Conservation (phyloP, 192 early-diverging fungal genomes). For the Phlyctochytrium bullatum region DNA sequence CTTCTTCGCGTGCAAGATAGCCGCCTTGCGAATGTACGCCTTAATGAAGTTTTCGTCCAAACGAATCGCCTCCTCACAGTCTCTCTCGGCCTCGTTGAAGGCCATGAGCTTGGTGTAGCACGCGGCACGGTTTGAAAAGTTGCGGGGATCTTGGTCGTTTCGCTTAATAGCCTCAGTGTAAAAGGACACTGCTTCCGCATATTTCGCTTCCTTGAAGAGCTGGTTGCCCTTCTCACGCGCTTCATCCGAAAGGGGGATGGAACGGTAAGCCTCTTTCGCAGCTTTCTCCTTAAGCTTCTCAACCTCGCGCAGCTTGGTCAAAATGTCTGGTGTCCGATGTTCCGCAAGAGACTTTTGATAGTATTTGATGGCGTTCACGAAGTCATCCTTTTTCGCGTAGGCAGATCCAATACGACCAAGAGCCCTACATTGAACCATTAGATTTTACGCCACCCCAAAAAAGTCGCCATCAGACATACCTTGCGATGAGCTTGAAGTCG, state of each 20-base stretch:
- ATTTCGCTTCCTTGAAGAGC: conserved; percentile 87
- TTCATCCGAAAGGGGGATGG: conserved; percentile 78
- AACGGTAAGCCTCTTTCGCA: conserved; percentile 83
- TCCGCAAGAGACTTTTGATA: conserved; percentile 92
- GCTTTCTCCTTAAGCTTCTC: conserved; percentile 78
- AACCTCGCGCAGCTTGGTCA: conserved; percentile 80
- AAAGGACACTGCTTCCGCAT: conserved; percentile 79
- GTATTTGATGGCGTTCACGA: conserved; percentile 85
- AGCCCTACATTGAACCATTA: conserved; percentile 55
- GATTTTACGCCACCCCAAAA: conserved; percentile 4
- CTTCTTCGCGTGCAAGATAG: conserved; percentile 81
- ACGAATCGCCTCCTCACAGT: conserved; percentile 84
- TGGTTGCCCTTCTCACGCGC: conserved; percentile 93
- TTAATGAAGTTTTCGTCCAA: conserved; percentile 88
- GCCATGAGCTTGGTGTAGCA: conserved; percentile 95
- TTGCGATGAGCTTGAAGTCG: conserved; percentile 93
- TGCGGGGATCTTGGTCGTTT: conserved; percentile 82
- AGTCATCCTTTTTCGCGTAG: conserved; percentile 75
- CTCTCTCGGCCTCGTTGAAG: conserved; percentile 89
- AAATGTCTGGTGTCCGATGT: conserved; percentile 89
- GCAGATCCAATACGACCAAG: conserved; percentile 88
- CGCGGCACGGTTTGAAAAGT: conserved; percentile 95
- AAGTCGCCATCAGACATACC: conserved; percentile 33
- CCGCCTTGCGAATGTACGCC: conserved; percentile 95
- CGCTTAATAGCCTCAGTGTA: conserved; percentile 98